A percentile compares a stretch with the other conserved stretches of the same genome.
These are phyloP conservation scores for Friedmanniomyces simplex DNA, from an alignment of 495 filamentous ascomycete species.

Conservation along the genomic window DNA sequence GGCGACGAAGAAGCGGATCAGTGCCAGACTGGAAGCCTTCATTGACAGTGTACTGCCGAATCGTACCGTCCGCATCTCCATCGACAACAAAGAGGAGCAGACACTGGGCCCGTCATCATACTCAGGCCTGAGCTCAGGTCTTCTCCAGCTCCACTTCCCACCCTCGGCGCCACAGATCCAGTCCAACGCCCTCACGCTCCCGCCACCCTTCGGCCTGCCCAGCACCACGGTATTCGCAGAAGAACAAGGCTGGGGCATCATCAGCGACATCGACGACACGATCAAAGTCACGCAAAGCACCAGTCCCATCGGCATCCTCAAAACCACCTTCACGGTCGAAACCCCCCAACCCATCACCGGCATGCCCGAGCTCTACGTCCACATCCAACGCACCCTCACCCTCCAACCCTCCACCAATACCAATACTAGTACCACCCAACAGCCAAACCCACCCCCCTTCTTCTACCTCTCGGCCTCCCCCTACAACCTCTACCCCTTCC, in stretches of 20 bases:
- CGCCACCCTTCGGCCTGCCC: conserved; percentile 31
- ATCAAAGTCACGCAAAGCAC: conserved; percentile 85
- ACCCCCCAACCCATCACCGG: conserved; percentile 54
- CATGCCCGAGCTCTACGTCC: conserved; percentile 74
- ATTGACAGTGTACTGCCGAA: conserved; percentile 63
- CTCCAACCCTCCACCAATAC: neutral
- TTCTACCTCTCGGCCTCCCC: conserved; percentile 93
- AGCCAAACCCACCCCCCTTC: conserved; percentile 53
- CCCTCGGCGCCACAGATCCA: conserved; percentile 10
- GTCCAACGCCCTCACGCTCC: conserved; percentile 7
- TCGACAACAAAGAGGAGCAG: conserved; percentile 36
- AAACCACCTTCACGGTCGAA: conserved; percentile 69
- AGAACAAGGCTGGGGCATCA: conserved; percentile 73
- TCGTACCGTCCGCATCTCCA: conserved; percentile 49
- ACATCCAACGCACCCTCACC: conserved; percentile 33
- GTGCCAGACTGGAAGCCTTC: conserved; percentile 62
- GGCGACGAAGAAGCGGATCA: conserved; percentile 54
- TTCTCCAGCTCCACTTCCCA: conserved; percentile 34
- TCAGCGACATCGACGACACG: conserved; percentile 92
- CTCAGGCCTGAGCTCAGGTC: conserved; percentile 59
- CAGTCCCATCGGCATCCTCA: conserved; percentile 65
- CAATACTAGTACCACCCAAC: conserved; percentile 29
- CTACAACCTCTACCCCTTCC: conserved; percentile 87
- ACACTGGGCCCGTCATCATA: conserved; percentile 58
- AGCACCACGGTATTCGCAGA: conserved; percentile 59